These are phyloP conservation scores for Hypoxylon sp. DNA, from an alignment of 2,329 filamentous ascomycete genomes.

Conservation along the genomic window DNA sequence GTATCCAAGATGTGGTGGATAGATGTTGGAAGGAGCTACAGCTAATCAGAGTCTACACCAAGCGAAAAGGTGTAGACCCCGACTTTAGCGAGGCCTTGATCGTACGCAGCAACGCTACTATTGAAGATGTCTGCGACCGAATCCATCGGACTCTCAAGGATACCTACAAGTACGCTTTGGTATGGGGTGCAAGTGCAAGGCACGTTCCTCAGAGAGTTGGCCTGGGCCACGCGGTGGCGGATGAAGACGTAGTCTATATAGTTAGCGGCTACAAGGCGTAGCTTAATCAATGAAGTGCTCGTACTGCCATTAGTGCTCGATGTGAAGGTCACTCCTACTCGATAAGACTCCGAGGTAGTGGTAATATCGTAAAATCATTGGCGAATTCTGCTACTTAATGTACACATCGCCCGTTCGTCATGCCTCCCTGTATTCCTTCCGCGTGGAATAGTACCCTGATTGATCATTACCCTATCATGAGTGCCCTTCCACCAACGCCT, in stretches of 20 bases:
- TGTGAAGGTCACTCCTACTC: too few relatives aligned
- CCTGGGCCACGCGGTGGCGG: slow-evolving; percentile 78
- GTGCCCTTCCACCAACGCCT: slow-evolving; percentile 37
- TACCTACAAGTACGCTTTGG: slow-evolving; percentile 97
- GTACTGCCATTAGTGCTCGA: too few relatives aligned
- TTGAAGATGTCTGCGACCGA: slow-evolving; percentile 97
- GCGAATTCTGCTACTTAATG: too few relatives aligned
- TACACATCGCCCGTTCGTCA: too few relatives aligned
- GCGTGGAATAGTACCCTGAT: not conserved
- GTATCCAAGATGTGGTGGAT: slow-evolving; percentile 92
- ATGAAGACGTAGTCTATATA: slow-evolving; percentile 75
- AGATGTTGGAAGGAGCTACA: slow-evolving; percentile 93
- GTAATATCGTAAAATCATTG: too few relatives aligned
- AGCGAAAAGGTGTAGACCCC: slow-evolving; percentile 90
- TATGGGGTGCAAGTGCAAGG: slow-evolving; percentile 95
- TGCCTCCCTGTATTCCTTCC: slow-evolving; percentile 20
- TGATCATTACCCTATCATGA: slow-evolving; percentile 10
- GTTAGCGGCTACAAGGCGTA: slow-evolving; percentile 70
- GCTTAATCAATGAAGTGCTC: slow-evolving; percentile 38
- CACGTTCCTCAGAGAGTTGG: slow-evolving; percentile 96
- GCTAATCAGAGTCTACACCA: slow-evolving; percentile 93
- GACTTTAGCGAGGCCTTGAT: slow-evolving; percentile 93
- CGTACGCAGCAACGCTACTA: slow-evolving; percentile 84
- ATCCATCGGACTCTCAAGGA: slow-evolving; percentile 96
- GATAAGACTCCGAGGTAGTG: too few relatives aligned